Percentiles rank a stretch among this genome's conserved stretches.
Evolutionary conservation across 176 grass and related monocot species (phyloP).

Genomic region (Puya raimondii): DNA sequence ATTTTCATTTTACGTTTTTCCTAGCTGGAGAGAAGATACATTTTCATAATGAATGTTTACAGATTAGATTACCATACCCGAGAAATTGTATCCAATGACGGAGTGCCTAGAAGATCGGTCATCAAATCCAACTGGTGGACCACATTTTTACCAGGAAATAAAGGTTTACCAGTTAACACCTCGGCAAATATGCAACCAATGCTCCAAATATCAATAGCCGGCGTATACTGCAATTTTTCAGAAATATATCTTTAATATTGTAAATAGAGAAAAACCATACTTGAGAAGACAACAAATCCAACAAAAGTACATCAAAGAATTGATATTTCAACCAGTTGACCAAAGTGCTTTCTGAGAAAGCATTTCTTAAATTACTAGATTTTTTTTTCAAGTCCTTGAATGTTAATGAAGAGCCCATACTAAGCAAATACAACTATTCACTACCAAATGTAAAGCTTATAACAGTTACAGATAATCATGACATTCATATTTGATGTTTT

Average conservation of each 20-base stretch:
- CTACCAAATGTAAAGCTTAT: background rate
- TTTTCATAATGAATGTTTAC: background rate
- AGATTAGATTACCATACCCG: slow-evolving; percentile 41
- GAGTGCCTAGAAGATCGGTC: slow-evolving; percentile 93
- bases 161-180: slow-evolving; percentile 86
- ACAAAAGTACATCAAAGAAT: background rate
- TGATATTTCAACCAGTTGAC: background rate
- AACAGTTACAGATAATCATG: background rate
- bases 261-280: background rate
- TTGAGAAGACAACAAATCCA: slow-evolving; percentile 2
- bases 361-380: background rate
- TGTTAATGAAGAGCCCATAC: background rate
- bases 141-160: slow-evolving; percentile 99
- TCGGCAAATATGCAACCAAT: slow-evolving; percentile 99
- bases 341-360: background rate
- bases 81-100: slow-evolving; percentile 93
- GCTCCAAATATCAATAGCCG: slow-evolving; percentile 99
- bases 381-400: background rate
- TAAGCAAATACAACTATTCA: background rate
- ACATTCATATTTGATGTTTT: too few species aligned
- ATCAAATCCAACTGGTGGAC: slow-evolving; percentile 98
- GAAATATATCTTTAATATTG: slow-evolving; percentile 21
- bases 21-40: background rate
- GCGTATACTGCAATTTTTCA: slow-evolving; percentile 81
- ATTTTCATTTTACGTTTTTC: background rate